Evolutionary conservation across 2,329 filamentous ascomycete species (phyloP).

Genomic region (Lachnellula occidentalis): DNA sequence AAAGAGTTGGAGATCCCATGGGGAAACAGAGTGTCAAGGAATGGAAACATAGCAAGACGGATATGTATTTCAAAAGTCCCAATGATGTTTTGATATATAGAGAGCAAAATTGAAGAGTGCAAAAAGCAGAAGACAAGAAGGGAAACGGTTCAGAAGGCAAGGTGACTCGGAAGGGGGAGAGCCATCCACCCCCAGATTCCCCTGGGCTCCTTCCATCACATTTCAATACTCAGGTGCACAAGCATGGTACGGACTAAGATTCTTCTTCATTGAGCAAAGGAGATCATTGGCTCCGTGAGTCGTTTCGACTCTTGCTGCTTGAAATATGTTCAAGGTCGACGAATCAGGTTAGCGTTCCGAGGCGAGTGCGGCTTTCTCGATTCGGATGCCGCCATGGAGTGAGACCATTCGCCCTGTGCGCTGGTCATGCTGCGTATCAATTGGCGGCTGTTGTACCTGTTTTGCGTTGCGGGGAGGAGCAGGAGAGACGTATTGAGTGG

Average conservation of each 20-base stretch:
- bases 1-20: too few relatives aligned
- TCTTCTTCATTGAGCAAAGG: not conserved
- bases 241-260: not conserved
- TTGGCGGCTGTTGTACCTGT: too few relatives aligned
- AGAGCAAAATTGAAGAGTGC: not conserved
- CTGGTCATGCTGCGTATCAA: not conserved
- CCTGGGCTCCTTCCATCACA: not conserved
- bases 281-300: not conserved
- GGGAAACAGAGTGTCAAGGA: too few relatives aligned
- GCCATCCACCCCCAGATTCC: not conserved
- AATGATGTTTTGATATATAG: not conserved
- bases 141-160: not conserved
- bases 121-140: not conserved
- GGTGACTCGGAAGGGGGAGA: not conserved
- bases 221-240: not conserved
- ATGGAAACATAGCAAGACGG: too few relatives aligned
- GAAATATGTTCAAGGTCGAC: not conserved
- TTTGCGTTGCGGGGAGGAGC: too few relatives aligned
- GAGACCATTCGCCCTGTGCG: not conserved
- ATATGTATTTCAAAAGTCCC: too few relatives aligned
- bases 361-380: not conserved
- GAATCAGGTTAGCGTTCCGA: not conserved
- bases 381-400: not conserved
- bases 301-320: not conserved
- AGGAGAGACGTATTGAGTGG: too few relatives aligned